phyloP scores from a whole-genome alignment of 352 stramenopile genomes.

The Heterotrichella gracilis region DNA sequence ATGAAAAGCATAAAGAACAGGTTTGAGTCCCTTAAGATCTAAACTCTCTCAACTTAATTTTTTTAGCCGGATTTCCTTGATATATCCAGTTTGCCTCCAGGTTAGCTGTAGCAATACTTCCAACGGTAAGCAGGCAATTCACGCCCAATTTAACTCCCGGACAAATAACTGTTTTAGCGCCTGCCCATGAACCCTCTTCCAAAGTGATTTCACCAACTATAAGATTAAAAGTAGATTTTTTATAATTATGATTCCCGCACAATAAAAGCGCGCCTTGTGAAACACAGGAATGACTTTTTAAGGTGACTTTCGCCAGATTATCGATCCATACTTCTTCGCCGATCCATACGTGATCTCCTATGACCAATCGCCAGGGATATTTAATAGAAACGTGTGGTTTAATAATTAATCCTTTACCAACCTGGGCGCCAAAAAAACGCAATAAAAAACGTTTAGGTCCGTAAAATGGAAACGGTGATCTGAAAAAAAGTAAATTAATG shows the following conservation, averaged over 20 bases:
- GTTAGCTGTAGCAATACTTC: neutral
- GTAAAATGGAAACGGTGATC: neutral
- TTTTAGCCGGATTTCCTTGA: neutral
- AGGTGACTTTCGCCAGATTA: neutral
- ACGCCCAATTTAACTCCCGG: neutral
- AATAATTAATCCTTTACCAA: neutral
- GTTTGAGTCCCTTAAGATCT: neutral
- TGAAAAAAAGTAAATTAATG: constrained; percentile 7
- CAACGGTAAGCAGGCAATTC: neutral
- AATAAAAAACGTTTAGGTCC: constrained; percentile 6
- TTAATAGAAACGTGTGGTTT: constrained; percentile 6
- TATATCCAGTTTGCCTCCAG: neutral
- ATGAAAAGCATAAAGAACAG: neutral
- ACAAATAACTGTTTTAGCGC: neutral
- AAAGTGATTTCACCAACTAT: neutral
- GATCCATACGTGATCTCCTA: neutral
- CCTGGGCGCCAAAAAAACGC: neutral
- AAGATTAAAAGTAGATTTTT: constrained; percentile 1
- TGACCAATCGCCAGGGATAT: neutral
- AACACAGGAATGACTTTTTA: constrained; percentile 8
- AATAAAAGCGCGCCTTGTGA: neutral
- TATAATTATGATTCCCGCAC: neutral
- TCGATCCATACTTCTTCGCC: neutral
- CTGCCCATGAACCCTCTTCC: neutral
- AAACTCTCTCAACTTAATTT: neutral